phyloP scores from a whole-genome alignment of 1,284 basidiomycete species.

The Trichosporon asahii region DNA sequence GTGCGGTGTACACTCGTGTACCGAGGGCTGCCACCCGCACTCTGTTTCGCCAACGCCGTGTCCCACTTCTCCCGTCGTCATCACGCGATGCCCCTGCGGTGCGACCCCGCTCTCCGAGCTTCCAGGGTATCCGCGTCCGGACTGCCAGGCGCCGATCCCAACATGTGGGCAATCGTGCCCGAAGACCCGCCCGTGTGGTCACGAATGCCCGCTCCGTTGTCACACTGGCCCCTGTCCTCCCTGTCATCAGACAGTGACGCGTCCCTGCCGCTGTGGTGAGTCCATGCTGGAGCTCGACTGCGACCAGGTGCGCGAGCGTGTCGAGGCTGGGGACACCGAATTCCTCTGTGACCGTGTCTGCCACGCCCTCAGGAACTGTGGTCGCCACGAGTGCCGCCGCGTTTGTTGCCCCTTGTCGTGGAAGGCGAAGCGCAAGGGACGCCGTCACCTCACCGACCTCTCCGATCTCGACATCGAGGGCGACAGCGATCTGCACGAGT shows the following conservation, averaged over 20 bases:
- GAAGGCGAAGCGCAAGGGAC: slow-evolving; percentile 62
- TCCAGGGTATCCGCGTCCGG: slow-evolving; percentile 54
- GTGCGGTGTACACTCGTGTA: slow-evolving; percentile 70
- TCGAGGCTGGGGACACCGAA: slow-evolving; percentile 54
- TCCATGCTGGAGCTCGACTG: slow-evolving; percentile 59
- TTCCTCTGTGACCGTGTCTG: slow-evolving; percentile 76
- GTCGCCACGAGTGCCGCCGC: slow-evolving; percentile 74
- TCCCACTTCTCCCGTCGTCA: slow-evolving; percentile 65
- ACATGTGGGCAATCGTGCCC: slow-evolving; percentile 69
- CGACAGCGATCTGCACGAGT: slow-evolving; percentile 63
- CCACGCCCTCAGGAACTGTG: slow-evolving; percentile 66
- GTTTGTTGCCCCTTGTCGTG: slow-evolving; percentile 81
- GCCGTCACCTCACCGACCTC: slow-evolving; percentile 33
- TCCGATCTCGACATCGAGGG: slow-evolving; percentile 26
- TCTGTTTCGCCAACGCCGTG: slow-evolving; percentile 61
- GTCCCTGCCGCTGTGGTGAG: slow-evolving; percentile 75
- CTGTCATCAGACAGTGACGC: slow-evolving; percentile 63
- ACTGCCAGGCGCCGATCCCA: slow-evolving; percentile 72
- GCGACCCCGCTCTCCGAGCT: slow-evolving; percentile 57
- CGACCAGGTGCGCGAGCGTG: slow-evolving; percentile 47
- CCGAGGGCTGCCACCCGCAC: slow-evolving; percentile 67
- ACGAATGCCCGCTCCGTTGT: slow-evolving; percentile 63
- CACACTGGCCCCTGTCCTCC: slow-evolving; percentile 63
- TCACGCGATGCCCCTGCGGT: slow-evolving; percentile 78
- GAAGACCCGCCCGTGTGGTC: slow-evolving; percentile 64